phyloP scores from a whole-genome alignment of 2,329 filamentous ascomycete species.

The Fusarium fujikuroi region DNA sequence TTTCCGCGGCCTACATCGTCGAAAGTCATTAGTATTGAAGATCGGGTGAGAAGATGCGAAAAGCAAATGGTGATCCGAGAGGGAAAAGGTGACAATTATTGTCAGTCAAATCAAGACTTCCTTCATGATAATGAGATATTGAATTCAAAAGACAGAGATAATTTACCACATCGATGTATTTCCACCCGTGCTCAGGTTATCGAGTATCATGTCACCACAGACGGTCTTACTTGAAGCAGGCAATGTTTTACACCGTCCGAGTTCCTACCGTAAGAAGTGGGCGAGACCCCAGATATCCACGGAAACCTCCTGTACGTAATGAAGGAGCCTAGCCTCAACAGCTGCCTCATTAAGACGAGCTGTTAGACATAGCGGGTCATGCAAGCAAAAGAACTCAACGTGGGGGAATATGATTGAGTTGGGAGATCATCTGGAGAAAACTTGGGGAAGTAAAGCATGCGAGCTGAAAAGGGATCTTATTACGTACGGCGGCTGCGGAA shows the following conservation, averaged over 20 bases:
- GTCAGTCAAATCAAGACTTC: not conserved
- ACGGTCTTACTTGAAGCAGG: not conserved
- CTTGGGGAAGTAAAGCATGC: conserved; percentile 16
- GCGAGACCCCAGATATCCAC: not conserved
- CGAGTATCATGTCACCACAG: not conserved
- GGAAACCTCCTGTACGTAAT: not conserved
- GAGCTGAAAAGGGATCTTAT: not conserved
- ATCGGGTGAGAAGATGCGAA: fast-evolving
- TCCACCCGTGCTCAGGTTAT: fast-evolving
- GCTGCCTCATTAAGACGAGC: not conserved
- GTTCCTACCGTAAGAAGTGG: not conserved
- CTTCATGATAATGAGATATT: not conserved
- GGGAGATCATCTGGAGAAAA: conserved; percentile 25
- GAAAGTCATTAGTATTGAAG: not conserved
- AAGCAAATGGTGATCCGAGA: fast-evolving
- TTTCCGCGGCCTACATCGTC: fast-evolving
- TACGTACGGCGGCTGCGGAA: not conserved
- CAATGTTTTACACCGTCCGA: not conserved
- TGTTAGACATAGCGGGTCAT: not conserved
- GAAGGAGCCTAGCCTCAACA: not conserved
- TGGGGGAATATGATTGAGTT: conserved; percentile 7
- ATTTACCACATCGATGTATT: not conserved
- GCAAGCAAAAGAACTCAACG: not conserved
- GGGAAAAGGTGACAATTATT: not conserved
- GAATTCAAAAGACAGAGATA: not conserved